Percentiles rank a stretch among this genome's conserved stretches.
These are phyloP conservation scores for Aspergillus affinis DNA, from an alignment of 495 filamentous ascomycete genomes.

Conservation along the genomic window DNA sequence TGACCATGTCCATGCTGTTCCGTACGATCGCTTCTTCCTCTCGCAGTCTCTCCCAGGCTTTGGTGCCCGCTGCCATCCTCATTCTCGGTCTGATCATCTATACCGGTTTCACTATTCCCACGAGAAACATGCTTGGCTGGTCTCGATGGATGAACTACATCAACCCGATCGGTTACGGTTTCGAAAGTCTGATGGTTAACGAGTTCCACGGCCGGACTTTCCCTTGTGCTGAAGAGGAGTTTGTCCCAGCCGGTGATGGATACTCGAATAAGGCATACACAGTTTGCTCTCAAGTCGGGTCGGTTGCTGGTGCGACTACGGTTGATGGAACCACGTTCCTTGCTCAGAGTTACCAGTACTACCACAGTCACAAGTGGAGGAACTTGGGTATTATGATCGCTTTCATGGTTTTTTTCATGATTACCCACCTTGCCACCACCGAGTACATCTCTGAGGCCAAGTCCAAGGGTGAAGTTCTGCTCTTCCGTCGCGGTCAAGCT, in stretches of 20 bases:
- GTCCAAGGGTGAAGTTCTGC: slow-evolving; percentile 53
- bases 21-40: slow-evolving; percentile 51
- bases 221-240: slow-evolving; percentile 45
- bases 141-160: slow-evolving; percentile 55
- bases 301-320: slow-evolving; percentile 40
- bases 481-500: slow-evolving; percentile 49
- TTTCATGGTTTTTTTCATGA: slow-evolving; percentile 63
- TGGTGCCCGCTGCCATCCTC: slow-evolving; percentile 51
- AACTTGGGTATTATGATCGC: slow-evolving; percentile 68
- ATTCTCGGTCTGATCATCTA: slow-evolving; percentile 54
- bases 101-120: slow-evolving; percentile 54
- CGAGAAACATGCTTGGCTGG: slow-evolving; percentile 53
- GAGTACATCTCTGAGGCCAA: slow-evolving; percentile 50
- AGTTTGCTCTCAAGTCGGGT: slow-evolving; percentile 57
- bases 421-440: slow-evolving; percentile 43
- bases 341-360: slow-evolving; percentile 54
- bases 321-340: slow-evolving; percentile 57
- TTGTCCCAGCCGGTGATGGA: slow-evolving; percentile 43
- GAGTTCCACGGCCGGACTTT: slow-evolving; percentile 60
- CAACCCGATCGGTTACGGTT: slow-evolving; percentile 51
- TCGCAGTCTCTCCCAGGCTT: slow-evolving; percentile 52
- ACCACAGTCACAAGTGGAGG: slow-evolving; percentile 62
- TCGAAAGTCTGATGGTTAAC: slow-evolving; percentile 51
- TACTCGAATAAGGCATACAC: slow-evolving; percentile 25
- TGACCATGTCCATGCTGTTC: slow-evolving; percentile 63